These are phyloP conservation scores for Sphaerosporella brunnea DNA, from an alignment of 495 filamentous ascomycete species.

Conservation along the genomic window DNA sequence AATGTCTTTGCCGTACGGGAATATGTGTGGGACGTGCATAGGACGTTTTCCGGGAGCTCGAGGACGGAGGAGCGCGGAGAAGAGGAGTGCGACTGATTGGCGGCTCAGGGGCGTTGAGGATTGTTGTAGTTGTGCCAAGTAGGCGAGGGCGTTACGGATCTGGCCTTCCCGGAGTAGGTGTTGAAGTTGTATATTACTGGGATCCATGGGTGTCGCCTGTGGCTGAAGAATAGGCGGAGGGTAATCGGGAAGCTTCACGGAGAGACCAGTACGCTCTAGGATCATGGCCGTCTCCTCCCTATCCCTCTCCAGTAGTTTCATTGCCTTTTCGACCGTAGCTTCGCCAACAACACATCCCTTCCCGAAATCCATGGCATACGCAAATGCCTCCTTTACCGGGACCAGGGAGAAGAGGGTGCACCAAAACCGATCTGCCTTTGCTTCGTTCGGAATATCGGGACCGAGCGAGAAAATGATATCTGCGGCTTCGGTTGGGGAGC, in stretches of 20 bases:
- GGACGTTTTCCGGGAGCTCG: slow-evolving; percentile 12
- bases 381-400: slow-evolving; percentile 10
- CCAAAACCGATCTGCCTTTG: slow-evolving; percentile 22
- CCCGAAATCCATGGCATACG: slow-evolving; percentile 14
- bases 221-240: too few species aligned
- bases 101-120: slow-evolving; percentile 9
- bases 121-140: not conserved
- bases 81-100: slow-evolving; percentile 12
- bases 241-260: slow-evolving; percentile 8
- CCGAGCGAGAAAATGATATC: slow-evolving; percentile 14
- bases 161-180: not conserved
- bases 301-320: slow-evolving; percentile 10
- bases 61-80: slow-evolving; percentile 10
- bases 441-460: slow-evolving; percentile 7
- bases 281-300: slow-evolving; percentile 12
- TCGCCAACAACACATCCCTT: slow-evolving; percentile 11
- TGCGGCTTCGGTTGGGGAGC: slow-evolving; percentile 18
- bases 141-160: not conserved
- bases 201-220: not conserved
- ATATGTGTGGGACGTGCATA: not conserved
- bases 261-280: slow-evolving; percentile 11
- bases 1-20: slow-evolving; percentile 10
- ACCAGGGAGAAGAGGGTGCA: slow-evolving; percentile 8
- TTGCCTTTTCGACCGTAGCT: slow-evolving; percentile 13
- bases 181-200: not conserved